These are phyloP conservation scores for Triticum dicoccoides DNA, from an alignment of 176 grass and related monocot species.

Conservation along the genomic window DNA sequence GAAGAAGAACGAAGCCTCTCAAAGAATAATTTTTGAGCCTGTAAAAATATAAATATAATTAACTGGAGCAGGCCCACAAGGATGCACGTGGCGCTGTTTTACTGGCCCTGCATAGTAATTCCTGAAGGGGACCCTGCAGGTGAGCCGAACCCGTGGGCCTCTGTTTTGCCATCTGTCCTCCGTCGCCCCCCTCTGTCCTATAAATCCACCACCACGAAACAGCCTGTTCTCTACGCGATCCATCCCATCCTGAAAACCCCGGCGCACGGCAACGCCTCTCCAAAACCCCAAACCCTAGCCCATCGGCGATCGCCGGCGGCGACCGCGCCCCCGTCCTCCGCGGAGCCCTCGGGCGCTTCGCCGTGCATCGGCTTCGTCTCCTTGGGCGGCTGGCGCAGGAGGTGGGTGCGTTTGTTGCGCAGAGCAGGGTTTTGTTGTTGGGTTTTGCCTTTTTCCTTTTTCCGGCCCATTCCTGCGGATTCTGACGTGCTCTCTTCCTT, in stretches of 20 bases:
- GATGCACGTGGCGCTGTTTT: too few species aligned
- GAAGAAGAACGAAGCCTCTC: too few species aligned
- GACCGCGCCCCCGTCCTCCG: not conserved
- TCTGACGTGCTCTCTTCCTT: conserved; percentile 10
- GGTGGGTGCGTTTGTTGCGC: not conserved
- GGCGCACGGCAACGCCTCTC: not conserved
- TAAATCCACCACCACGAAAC: not conserved
- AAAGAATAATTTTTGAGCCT: too few species aligned
- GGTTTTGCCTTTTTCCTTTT: not conserved
- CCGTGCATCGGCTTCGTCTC: not conserved
- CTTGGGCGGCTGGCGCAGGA: not conserved
- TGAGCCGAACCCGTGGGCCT: not conserved
- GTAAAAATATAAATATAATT: too few species aligned
- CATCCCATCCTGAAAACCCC: not conserved
- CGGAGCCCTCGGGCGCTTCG: too few species aligned
- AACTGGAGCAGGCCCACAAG: too few species aligned
- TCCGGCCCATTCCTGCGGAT: not conserved
- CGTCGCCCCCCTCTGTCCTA: not conserved
- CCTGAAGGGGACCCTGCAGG: too few species aligned
- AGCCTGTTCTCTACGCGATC: not conserved
- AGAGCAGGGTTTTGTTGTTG: not conserved
- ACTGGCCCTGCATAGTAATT: too few species aligned
- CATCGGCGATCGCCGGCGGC: conserved; percentile 6
- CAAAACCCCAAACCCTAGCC: conserved; percentile 6
- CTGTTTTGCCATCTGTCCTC: not conserved